Evolutionary conservation across 2,329 filamentous ascomycete species (phyloP).

Genomic region (Sporothrix brasiliensis): DNA sequence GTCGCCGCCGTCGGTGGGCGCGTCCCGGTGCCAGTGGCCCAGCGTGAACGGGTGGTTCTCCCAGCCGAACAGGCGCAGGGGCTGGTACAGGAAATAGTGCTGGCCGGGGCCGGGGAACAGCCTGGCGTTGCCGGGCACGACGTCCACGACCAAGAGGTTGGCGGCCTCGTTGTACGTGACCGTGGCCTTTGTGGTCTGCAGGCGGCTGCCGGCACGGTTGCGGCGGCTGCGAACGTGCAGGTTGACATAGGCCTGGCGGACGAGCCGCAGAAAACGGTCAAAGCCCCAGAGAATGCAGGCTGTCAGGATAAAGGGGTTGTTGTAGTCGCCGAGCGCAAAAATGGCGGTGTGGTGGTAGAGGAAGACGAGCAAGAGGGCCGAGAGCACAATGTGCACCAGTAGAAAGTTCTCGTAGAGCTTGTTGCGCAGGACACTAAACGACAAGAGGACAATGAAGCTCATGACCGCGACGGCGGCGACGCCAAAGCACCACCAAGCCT

Average conservation of each 20-base stretch:
- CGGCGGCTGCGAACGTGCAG: constrained; percentile 33
- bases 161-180: constrained; percentile 31
- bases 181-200: constrained; percentile 31
- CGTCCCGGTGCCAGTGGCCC: constrained; percentile 36
- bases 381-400: constrained; percentile 47
- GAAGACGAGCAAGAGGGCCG: constrained; percentile 48
- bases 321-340: constrained; percentile 30
- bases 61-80: constrained; percentile 49
- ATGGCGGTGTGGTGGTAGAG: constrained; percentile 35
- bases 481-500: constrained; percentile 30
- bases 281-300: constrained; percentile 35
- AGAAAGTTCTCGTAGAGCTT: constrained; percentile 57
- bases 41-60: constrained; percentile 57
- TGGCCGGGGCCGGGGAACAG: constrained; percentile 46
- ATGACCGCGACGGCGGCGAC: constrained; percentile 47
- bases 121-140: constrained; percentile 27
- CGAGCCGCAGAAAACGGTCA: constrained; percentile 43
- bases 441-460: constrained; percentile 52
- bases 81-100: constrained; percentile 51
- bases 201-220: constrained; percentile 15
- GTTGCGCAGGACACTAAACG: constrained; percentile 55
- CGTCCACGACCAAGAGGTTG: constrained; percentile 33
- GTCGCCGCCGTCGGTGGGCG: not conserved
- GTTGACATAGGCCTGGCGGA: constrained; percentile 50
- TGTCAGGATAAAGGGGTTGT: constrained; percentile 35